Base-by-base conservation (phyloP, 352 stramenopile species). In the Blastocystis sp. region DNA sequence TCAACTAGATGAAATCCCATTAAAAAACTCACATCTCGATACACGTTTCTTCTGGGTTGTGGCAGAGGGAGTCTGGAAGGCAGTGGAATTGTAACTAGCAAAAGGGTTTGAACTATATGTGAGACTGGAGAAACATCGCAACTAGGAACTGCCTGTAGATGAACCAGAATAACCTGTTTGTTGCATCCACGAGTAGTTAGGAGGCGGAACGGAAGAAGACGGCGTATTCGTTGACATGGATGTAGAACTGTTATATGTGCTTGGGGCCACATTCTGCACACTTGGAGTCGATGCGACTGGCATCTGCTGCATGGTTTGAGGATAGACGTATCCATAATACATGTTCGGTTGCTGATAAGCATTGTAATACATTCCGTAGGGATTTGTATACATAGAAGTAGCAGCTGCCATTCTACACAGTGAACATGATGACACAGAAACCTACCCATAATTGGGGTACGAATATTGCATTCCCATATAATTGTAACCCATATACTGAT, bases 51-150 rank as follows among this genome's bases (percentile, higher is more conserved):
- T 84, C 11, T 26, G 50, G 13, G 70, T 18, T 23, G 55, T 47
- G 26, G 73, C 29, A 13, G 73, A 41, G 6, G 64, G 37, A 53
- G 64, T 37, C 47, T 73, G n/a, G 62, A 73, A 73, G 15, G 47
- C 64, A 26, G 47, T 53, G 34, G 18, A 37, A 29, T 84, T 84
- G 56, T 84, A 84, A 43, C 20, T 68, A 18, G 47, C 73, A 43
- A 84, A 84, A 6, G 73, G 73, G n/a, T 84, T 84, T 7, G 73
- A 66, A 45, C 73, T 84, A 66, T 4, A 26, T 15, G 18, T 68
- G 53, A 66, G 29, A 84, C 8, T 69, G 8, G 43, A 39, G 13
- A 8, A 11, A 69, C 4, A 66, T 54, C 6, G 39, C 45, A 53
- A 84, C 73, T 84, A 84, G 13, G 73, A 50, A 23, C 73, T 55